phyloP scores from a whole-genome alignment of 148 eudicot species.

The Chenopodium formosanum region DNA sequence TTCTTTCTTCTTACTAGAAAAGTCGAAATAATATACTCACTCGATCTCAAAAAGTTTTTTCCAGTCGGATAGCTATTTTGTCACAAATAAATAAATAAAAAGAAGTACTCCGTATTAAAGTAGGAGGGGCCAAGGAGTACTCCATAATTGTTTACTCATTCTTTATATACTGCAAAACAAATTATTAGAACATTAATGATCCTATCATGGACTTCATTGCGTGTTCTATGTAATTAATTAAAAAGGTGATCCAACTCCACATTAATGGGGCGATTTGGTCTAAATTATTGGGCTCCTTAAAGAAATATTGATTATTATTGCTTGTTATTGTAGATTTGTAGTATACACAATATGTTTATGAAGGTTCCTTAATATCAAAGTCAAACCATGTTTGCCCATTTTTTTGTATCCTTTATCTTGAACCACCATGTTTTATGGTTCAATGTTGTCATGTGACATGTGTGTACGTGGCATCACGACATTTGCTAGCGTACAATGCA shows the following conservation, averaged over 20 bases:
- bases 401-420: background rate
- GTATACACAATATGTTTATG: background rate
- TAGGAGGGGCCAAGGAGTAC: no score
- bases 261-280: conserved; percentile 6
- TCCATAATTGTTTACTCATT: no score
- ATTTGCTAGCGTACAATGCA: background rate
- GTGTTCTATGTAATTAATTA: background rate
- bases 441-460: background rate
- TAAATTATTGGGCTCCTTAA: background rate
- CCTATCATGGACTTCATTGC: background rate
- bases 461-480: background rate
- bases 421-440: background rate
- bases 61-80: no score
- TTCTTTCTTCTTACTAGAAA: background rate
- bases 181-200: no score
- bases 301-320: background rate
- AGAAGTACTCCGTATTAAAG: no score
- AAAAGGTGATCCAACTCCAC: conserved; percentile 13
- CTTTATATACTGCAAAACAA: no score
- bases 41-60: no score
- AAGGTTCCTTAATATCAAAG: conserved; percentile 7
- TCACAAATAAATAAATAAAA: no score
- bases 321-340: background rate
- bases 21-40: background rate
- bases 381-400: conserved; percentile 2